Conservation (phyloP, 306 rosid genomes). For the Prunus fruticosa region DNA sequence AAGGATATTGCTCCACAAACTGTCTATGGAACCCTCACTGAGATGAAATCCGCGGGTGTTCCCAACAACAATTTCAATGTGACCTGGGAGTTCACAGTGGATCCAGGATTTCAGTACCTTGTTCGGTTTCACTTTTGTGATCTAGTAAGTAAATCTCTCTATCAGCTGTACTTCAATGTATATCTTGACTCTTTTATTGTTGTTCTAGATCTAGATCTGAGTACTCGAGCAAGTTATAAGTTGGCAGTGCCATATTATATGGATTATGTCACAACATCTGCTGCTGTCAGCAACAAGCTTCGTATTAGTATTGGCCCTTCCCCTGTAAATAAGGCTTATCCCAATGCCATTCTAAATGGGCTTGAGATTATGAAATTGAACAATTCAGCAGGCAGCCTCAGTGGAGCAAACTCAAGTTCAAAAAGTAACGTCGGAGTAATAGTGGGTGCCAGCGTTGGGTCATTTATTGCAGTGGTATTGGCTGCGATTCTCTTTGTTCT, state of each 20-base stretch:
- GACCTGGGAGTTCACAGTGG: slow-evolving; percentile 74
- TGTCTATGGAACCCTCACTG: slow-evolving; percentile 74
- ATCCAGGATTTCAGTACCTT: slow-evolving; percentile 72
- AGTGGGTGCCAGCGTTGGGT: slow-evolving; percentile 60
- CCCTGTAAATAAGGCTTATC: slow-evolving; percentile 25
- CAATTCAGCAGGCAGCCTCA: slow-evolving; percentile 69
- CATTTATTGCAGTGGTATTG: slow-evolving; percentile 40
- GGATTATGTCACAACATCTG: slow-evolving; percentile 49
- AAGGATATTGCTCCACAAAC: slow-evolving; percentile 53
- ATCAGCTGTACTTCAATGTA: slow-evolving; percentile 71
- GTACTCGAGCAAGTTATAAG: not conserved
- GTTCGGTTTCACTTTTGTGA: slow-evolving; percentile 88
- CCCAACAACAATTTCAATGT: slow-evolving; percentile 65
- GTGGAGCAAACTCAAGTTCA: slow-evolving; percentile 46
- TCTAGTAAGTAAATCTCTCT: slow-evolving; percentile 48
- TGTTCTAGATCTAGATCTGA: slow-evolving; percentile 48
- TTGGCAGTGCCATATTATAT: slow-evolving; percentile 53
- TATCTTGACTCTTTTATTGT: slow-evolving; percentile 55
- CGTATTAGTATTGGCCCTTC: slow-evolving; percentile 75
- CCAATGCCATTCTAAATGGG: slow-evolving; percentile 87
- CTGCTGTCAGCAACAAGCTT: slow-evolving; percentile 32
- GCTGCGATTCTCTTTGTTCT: slow-evolving; percentile 40
- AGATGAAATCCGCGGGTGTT: slow-evolving; percentile 43
- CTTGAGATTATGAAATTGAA: slow-evolving; percentile 90
- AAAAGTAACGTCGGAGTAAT: slow-evolving; percentile 46